Evolutionary conservation across 2,329 filamentous ascomycete genomes (phyloP).

Genomic region (Plenodomus lindquistii): DNA sequence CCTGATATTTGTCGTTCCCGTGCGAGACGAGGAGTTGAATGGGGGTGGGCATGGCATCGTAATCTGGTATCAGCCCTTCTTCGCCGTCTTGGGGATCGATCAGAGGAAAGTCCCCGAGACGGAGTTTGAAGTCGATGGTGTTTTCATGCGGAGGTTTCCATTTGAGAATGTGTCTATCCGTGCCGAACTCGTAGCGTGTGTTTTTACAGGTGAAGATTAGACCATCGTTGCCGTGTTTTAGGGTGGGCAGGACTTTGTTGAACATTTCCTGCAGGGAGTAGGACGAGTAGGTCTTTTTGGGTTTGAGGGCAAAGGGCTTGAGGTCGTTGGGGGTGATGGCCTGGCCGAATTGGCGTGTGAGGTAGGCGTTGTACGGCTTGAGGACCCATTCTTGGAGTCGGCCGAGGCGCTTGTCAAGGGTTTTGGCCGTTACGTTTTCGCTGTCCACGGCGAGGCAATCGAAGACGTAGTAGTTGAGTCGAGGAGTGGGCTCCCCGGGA

Average conservation of each 20-base stretch:
- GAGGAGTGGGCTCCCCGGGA: conserved; percentile 63
- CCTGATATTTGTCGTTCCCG: conserved; percentile 66
- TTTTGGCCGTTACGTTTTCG: conserved; percentile 73
- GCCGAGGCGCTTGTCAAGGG: conserved; percentile 84
- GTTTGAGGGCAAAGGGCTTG: conserved; percentile 78
- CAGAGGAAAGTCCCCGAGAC: conserved; percentile 70
- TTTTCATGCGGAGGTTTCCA: conserved; percentile 98
- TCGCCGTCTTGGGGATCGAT: conserved; percentile 71
- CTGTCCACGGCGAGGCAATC: conserved; percentile 86
- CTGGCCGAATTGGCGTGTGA: conserved; percentile 50
- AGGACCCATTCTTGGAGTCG: conserved; percentile 82
- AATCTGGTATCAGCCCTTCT: conserved; percentile 71
- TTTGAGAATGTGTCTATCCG: conserved; percentile 91
- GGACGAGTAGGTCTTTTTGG: conserved; percentile 86
- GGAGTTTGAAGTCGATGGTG: conserved; percentile 87
- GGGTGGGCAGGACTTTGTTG: conserved; percentile 75
- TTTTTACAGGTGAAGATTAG: conserved; percentile 96
- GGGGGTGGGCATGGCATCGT: conserved; percentile 71
- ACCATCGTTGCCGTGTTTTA: conserved; percentile 93
- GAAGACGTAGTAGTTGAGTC: conserved; percentile 84
- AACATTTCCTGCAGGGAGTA: conserved; percentile 84
- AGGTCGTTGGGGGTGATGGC: conserved; percentile 52
- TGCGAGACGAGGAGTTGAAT: conserved; percentile 73
- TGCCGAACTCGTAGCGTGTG: conserved; percentile 85
- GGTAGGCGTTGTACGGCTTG: conserved; percentile 67